Base-by-base conservation (phyloP, 331 rosid species). In the Rosa hybrid region DNA sequence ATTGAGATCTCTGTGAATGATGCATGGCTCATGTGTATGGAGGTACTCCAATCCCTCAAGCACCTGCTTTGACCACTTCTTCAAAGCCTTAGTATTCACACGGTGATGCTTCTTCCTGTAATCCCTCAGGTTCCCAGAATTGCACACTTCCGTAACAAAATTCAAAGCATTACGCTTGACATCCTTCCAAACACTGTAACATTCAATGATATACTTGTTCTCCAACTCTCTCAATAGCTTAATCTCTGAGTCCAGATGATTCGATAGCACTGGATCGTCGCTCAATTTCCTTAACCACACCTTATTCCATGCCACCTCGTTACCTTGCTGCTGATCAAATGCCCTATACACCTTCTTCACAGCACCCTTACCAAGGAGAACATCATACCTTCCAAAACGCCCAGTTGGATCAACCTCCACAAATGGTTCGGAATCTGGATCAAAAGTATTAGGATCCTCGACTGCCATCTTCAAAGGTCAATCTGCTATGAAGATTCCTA, bases 291-390 rank as follows among this genome's bases (percentile, higher is more conserved):
- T 78, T 71, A 94, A 86, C 3, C 87, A 84, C 68, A 92, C 98
- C 85, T 91, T 97, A 82, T 92, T 94, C 98, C 97, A 94, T 38
- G 98, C 98, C 62, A 94, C 97, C 85, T 94, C 98, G 51, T 80
- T 92, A 8, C 98, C 98, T 84, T 94, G 97, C 80, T 88, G 87
- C 79, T 88, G 97, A 90, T 94, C 98, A 80, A 94, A 94, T 6
- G 87, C 97, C 84, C 30, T 80, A 53, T 94, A 94, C 18, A 94
- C 98, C 71, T 85, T 92, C 74, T 94, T 94, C 84, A 94, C 94
- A 14, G 97, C 97, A 30, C 98, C 98, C 64, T 59, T 44, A 5
- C 98, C 98, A 5, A 94, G 97, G n/a, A 92, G 88, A 78, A 81
- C 97, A 45, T 6, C 77, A 46, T 92, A 94, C 51, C 97, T 87